phyloP scores from a whole-genome alignment of 2,329 filamentous ascomycete species.

The Stagonosporopsis vannaccii region DNA sequence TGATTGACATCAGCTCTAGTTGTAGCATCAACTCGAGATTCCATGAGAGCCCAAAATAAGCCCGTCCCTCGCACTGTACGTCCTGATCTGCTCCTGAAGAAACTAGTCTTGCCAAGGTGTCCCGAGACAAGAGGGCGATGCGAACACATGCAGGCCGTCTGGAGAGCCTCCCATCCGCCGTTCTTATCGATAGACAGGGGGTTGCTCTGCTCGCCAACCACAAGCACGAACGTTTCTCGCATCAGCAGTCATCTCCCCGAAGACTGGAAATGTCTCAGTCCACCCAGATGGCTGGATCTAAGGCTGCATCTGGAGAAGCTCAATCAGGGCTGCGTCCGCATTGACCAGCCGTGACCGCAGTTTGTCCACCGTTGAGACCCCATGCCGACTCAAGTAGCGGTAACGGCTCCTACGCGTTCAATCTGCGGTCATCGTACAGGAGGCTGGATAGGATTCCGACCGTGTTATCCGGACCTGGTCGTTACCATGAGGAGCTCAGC shows the following conservation, averaged over 20 bases:
- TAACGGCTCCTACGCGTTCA: slow-evolving; percentile 21
- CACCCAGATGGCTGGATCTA: slow-evolving; percentile 12
- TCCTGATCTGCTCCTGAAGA: neutral
- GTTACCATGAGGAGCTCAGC: slow-evolving; percentile 31
- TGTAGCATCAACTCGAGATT: neutral
- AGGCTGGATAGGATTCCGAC: slow-evolving; percentile 2
- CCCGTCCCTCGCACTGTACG: neutral
- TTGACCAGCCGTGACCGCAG: slow-evolving; percentile 21
- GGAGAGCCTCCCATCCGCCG: neutral
- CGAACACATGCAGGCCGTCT: slow-evolving; percentile 9
- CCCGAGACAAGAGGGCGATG: neutral
- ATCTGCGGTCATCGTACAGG: slow-evolving; percentile 13
- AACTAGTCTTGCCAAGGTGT: neutral
- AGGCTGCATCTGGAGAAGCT: slow-evolving; percentile 5
- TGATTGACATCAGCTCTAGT: neutral
- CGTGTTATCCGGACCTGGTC: slow-evolving; percentile 13
- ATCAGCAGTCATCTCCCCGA: slow-evolving; percentile 18
- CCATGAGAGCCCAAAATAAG: neutral
- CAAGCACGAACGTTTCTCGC: slow-evolving; percentile 6
- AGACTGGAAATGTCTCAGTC: slow-evolving; percentile 18
- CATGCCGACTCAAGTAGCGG: slow-evolving; percentile 23
- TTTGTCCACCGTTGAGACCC: slow-evolving; percentile 10
- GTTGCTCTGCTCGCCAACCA: slow-evolving; percentile 5
- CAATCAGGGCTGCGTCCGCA: slow-evolving; percentile 18
- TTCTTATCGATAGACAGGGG: slow-evolving; percentile 13